These are phyloP conservation scores for Clavariopsis aquatica DNA, from an alignment of 495 filamentous ascomycete species.

Conservation along the genomic window DNA sequence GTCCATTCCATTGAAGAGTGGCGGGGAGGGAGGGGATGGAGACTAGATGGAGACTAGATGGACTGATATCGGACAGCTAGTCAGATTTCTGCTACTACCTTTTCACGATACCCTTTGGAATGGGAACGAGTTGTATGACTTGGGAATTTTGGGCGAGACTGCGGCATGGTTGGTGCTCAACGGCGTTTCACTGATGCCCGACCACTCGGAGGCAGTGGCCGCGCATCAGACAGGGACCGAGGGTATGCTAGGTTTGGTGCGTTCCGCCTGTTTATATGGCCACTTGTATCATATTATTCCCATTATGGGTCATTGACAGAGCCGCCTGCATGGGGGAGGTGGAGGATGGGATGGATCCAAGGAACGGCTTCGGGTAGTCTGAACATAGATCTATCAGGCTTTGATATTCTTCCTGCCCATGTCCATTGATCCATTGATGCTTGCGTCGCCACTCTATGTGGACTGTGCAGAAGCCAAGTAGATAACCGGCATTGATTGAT, in stretches of 20 bases:
- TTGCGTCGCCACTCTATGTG: no score
- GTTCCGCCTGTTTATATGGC: constrained; percentile 1
- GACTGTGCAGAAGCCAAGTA: no score
- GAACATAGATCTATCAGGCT: not conserved
- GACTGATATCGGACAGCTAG: not conserved
- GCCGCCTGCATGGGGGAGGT: not conserved
- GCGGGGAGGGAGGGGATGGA: constrained; percentile 25
- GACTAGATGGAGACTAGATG: constrained; percentile 18
- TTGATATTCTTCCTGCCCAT: not conserved
- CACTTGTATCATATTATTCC: constrained; percentile 4
- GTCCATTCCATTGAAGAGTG: constrained; percentile 35
- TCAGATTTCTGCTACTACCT: constrained; percentile 20
- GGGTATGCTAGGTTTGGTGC: not conserved
- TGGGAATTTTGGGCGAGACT: constrained; percentile 14
- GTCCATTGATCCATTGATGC: constrained; percentile 1
- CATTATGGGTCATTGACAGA: not conserved
- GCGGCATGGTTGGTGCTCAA: constrained; percentile 28
- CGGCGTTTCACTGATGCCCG: constrained; percentile 21
- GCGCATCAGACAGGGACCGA: not conserved
- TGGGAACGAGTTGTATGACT: constrained; percentile 31
- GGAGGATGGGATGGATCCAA: not conserved
- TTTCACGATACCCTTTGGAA: constrained; percentile 35
- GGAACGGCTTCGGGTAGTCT: not conserved
- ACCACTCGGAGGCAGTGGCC: not conserved
- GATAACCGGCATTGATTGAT: no score